A percentile compares a stretch with the other conserved stretches of the same genome.
Evolutionary conservation across 257 asterid species (phyloP).

Genomic region (Coffea canephora): DNA sequence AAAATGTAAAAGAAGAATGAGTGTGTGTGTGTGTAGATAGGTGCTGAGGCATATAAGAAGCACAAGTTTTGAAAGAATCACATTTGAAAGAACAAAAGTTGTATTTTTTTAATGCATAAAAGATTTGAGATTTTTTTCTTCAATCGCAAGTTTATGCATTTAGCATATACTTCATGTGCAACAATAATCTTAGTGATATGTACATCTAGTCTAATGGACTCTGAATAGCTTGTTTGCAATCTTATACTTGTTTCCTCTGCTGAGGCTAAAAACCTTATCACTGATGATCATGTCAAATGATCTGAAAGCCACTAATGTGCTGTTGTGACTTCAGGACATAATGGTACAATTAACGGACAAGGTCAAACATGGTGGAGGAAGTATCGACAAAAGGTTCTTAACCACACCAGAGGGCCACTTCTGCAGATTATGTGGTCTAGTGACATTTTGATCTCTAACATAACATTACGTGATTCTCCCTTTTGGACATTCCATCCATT

Average conservation of each 20-base stretch:
- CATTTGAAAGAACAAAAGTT: too few relatives aligned
- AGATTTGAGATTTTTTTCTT: not conserved
- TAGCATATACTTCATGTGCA: not conserved
- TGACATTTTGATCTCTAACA: constrained; percentile 40
- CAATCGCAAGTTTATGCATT: not conserved
- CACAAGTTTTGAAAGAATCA: not conserved
- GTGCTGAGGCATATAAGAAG: not conserved
- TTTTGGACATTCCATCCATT: constrained; percentile 56
- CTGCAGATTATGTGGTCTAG: constrained; percentile 54
- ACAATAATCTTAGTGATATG: not conserved
- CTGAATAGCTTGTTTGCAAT: not conserved
- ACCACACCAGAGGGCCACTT: constrained; percentile 51
- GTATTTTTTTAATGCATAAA: not conserved
- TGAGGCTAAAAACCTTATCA: not conserved
- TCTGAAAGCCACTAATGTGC: not conserved
- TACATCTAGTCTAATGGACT: not conserved
- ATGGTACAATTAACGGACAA: constrained; percentile 54
- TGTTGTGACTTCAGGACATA: constrained; percentile 37
- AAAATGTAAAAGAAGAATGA: not conserved
- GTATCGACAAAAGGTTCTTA: constrained; percentile 43
- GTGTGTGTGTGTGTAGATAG: not conserved
- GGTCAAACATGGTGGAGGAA: constrained; percentile 60
- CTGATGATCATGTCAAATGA: not conserved
- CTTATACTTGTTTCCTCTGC: not conserved
- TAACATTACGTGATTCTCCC: constrained; percentile 49